Percentiles rank a stretch among this genome's conserved stretches.
Conservation (phyloP, 331 rosid genomes). For the Spiraea crenata region DNA sequence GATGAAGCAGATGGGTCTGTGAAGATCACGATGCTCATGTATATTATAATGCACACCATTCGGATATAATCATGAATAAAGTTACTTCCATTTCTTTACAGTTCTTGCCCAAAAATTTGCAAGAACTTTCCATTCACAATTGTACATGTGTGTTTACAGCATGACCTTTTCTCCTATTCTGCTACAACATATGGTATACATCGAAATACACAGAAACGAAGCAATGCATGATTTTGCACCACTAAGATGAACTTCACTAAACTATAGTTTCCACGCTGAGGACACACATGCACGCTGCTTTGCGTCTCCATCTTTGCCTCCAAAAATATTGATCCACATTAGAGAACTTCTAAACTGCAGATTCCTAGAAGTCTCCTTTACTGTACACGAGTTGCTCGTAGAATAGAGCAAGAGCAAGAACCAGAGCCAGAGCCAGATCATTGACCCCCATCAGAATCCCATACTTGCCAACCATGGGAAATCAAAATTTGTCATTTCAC, state of each 20-base stretch:
- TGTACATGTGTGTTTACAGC: constrained; percentile 11
- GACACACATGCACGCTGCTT: constrained; percentile 6
- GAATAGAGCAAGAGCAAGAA: constrained; percentile 7
- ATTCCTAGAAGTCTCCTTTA: background rate
- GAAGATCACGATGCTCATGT: constrained; percentile 13
- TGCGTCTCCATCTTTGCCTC: constrained; percentile 13
- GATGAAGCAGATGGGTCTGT: constrained; percentile 86
- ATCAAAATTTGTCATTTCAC: constrained; percentile 17
- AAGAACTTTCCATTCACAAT: background rate
- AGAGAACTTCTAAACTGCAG: background rate
- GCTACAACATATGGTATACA: constrained; percentile 17
- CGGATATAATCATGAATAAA: background rate
- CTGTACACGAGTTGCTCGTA: constrained; percentile 15
- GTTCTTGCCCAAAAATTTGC: constrained; percentile 11
- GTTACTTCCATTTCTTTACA: constrained; percentile 15
- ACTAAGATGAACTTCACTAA: constrained; percentile 21
- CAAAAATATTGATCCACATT: background rate
- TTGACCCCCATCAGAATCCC: constrained; percentile 13
- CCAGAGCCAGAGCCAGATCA: constrained; percentile 7
- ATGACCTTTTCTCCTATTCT: constrained; percentile 15
- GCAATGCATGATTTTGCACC: constrained; percentile 7
- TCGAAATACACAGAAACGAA: constrained; percentile 12
- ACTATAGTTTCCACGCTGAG: constrained; percentile 29
- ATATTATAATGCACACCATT: background rate
- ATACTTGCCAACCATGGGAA: constrained; percentile 16